phyloP scores from a whole-genome alignment of 139 green algal genomes.

The Deuterostichococcus epilithicus region DNA sequence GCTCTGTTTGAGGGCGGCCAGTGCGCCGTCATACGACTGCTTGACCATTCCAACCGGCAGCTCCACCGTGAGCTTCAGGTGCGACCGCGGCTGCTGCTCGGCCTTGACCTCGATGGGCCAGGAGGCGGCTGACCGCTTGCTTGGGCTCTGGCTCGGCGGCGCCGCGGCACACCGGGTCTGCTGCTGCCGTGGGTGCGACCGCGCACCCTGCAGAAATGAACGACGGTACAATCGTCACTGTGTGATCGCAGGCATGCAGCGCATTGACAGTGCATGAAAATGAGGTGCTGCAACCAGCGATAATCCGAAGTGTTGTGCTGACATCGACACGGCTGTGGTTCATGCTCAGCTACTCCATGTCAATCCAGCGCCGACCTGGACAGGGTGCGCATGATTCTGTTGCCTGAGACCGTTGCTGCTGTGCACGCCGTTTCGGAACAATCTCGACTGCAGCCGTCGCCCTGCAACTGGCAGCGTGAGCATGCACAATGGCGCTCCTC shows the following conservation, averaged over 20 bases:
- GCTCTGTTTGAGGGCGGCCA: constrained; percentile 12
- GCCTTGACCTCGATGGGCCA: constrained; percentile 10
- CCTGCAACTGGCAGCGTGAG: neutral
- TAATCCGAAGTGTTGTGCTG: neutral
- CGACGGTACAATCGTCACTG: too few relatives aligned
- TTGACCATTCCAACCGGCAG: constrained; percentile 10
- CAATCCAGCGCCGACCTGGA: neutral
- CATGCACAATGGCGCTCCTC: too few relatives aligned
- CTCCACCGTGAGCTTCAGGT: constrained; percentile 18
- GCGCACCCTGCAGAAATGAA: too few relatives aligned
- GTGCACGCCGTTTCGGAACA: neutral
- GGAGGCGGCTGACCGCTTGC: neutral
- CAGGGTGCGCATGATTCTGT: neutral
- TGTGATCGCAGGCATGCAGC: too few relatives aligned
- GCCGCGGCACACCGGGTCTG: neutral
- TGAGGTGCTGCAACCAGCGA: too few relatives aligned
- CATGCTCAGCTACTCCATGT: neutral
- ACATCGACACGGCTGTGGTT: neutral
- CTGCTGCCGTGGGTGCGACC: too few relatives aligned
- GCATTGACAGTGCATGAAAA: too few relatives aligned
- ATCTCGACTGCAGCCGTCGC: neutral
- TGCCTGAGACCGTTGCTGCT: neutral
- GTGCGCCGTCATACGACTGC: constrained; percentile 10
- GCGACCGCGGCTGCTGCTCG: constrained; percentile 14
- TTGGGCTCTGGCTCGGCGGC: neutral